A percentile compares a stretch with the other conserved stretches of the same genome.
Conservation (phyloP, 1,139 yeast genomes). For the Suhomyces chickasaworum region DNA sequence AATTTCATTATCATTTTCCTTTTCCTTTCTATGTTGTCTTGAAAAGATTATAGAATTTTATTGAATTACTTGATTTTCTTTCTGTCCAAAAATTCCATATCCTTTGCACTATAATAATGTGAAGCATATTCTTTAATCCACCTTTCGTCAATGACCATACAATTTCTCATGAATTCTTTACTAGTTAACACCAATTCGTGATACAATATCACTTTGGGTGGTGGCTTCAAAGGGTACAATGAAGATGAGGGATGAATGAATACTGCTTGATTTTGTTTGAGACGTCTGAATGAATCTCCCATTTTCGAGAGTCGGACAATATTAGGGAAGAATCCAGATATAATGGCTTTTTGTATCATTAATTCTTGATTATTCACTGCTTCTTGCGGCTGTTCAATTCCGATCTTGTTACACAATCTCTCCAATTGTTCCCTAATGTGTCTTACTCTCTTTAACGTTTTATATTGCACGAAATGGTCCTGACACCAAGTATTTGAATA, state of each 20-base stretch:
- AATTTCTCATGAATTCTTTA: slow-evolving; percentile 87
- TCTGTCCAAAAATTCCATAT: slow-evolving; percentile 17
- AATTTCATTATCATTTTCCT: no score
- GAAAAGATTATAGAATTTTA: no score
- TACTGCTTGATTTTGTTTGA: slow-evolving; percentile 66
- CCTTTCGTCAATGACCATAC: slow-evolving; percentile 68
- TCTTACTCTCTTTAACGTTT: slow-evolving; percentile 67
- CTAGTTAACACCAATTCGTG: slow-evolving; percentile 86
- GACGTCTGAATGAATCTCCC: slow-evolving; percentile 71
- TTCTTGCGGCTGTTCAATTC: slow-evolving; percentile 23
- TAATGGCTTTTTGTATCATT: slow-evolving; percentile 64
- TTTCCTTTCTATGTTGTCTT: no score
- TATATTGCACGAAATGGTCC: slow-evolving; percentile 78
- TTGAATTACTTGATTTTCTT: background rate
- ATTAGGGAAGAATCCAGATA: slow-evolving; percentile 83
- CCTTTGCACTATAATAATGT: slow-evolving; percentile 42
- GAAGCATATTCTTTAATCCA: slow-evolving; percentile 70
- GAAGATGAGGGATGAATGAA: slow-evolving; percentile 83
- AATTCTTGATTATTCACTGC: slow-evolving; percentile 21
- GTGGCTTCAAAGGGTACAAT: slow-evolving; percentile 61
- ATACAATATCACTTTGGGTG: slow-evolving; percentile 70
- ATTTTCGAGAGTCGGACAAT: slow-evolving; percentile 67
- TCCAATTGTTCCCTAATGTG: slow-evolving; percentile 74
- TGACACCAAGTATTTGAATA: slow-evolving; percentile 83
- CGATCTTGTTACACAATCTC: slow-evolving; percentile 62